Evolutionary conservation across 805 yeast genomes (phyloP), one percentile per base, ranked within the genome.

Genomic region (Yarrowia yakushimensis): DNA sequence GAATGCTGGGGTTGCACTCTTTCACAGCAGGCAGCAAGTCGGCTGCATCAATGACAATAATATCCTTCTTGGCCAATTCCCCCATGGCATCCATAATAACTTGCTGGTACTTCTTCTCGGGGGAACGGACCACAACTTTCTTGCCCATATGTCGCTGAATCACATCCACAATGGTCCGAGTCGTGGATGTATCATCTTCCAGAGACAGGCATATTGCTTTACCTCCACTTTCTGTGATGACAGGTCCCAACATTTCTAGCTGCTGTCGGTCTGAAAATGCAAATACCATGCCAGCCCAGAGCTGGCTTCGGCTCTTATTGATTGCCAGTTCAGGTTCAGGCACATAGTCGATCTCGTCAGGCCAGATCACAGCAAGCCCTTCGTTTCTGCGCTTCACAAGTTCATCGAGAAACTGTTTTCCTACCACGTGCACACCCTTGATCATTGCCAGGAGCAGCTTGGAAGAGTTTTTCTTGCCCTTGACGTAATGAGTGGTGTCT

Each of bases 371-470:
- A 20, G 65, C 43, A 67, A 36, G 15, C 23, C 41, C 5, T 65
- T 65, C 6, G 65, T 69, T 2, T 64, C 48, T 1, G 34, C 62
- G 1, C 55, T 34, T 0, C 4, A 55, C 39, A 5, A 76, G 39
- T 0, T 68, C 69, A 2, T 68, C 62, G 1, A 68, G 62, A 60
- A 65, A 76, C 1, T 65, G 70, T 8, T 62, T 55, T 12, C 64
- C 66, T 2, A 72, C 72, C 1, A 78, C 65, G 0, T 78, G 76
- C 0, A 76, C 66, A 10, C 66, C 68, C 8, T 64, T 59, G 17
- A 72, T 66, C 62, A 77, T 61, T 0, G 80, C 79, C 17, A 69
- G 72, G 28, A 74, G 63, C 2, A 72, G 61, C 37, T 70, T 70
- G n/a, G 72, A 63, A 2, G 77, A 69, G 27, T 66, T 55, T 42